Base-by-base conservation (phyloP, 2,329 filamentous ascomycete genomes). In the Canariomyces notabilis region DNA sequence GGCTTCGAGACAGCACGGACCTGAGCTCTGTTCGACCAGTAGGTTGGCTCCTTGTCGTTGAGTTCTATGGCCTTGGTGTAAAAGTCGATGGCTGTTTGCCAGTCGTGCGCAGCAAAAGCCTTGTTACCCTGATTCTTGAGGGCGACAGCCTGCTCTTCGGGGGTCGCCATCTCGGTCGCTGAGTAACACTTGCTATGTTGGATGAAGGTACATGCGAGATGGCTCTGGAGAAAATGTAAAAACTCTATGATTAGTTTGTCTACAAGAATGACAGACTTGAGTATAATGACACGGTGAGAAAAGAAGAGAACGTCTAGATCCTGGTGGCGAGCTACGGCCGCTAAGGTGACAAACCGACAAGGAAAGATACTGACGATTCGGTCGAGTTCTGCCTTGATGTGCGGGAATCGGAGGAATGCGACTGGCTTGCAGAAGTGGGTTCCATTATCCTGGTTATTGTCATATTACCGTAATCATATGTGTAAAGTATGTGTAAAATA, bases 51-150 rank as follows among this genome's bases (percentile, higher is more conserved):
- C 57, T 85, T 76, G 62, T 85, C 80, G 68, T 95, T 83, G 57
- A 87, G 70, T 50, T 86, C 83, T 63, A 98, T 97, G 20, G 91
- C 91, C 68, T 94, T 79, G 45, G 81, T 82, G 68, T 98, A 98
- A 57, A 83, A 81, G 2, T 90, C 83, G 53, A 95, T 77, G 6
- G 93, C 93, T 3, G 76, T 72, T 9, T 77, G 79, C 86, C 87
- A 98, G 72, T 97, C 86, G 61, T 95, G 89, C 23, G 82, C 75
- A 46, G 83, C 81, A 69, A 97, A 97, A 43, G 89, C 89, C 62
- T 90, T 87, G 70, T 98, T 98, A 65, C 93, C 93, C 68, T 94
- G 79, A 67, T 94, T 85, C 74, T 98, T 98, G 59, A 95, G 74
- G 63, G 84, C 85, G 57, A 82, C 78, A 42, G 91, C 91, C 66